A percentile compares a stretch with the other conserved stretches of the same genome.
Conservation (phyloP, 169 alveolate species). For the Eimeria tenella region DNA sequence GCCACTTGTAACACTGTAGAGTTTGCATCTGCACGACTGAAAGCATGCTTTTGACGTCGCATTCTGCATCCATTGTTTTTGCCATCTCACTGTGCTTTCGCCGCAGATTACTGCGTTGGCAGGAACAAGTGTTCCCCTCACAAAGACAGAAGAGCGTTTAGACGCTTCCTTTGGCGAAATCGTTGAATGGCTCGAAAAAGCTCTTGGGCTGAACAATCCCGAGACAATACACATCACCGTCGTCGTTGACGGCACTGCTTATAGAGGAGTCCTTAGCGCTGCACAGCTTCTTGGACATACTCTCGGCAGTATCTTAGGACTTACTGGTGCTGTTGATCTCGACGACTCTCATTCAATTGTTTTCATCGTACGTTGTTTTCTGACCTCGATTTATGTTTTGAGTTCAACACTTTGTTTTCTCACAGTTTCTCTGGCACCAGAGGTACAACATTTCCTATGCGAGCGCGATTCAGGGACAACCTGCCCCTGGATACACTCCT, state of each 20-base stretch:
- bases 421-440: background rate
- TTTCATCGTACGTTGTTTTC: conserved; percentile 10
- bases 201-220: conserved; percentile 1
- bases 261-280: conserved; percentile 27
- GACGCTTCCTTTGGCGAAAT: conserved; percentile 5
- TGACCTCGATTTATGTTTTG: too few relatives aligned
- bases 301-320: conserved; percentile 35
- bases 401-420: background rate
- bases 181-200: conserved; percentile 6
- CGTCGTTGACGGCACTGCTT: conserved; percentile 53
- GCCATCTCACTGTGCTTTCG: too few relatives aligned
- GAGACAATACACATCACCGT: background rate
- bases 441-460: background rate
- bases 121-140: conserved; percentile 52
- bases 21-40: too few relatives aligned
- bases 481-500: conserved; percentile 41
- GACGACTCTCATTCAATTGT: conserved; percentile 23
- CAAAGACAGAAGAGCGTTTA: background rate
- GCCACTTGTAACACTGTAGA: too few relatives aligned
- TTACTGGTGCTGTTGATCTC: conserved; percentile 41
- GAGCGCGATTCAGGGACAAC: conserved; percentile 36
- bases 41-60: too few relatives aligned
- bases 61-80: too few relatives aligned
- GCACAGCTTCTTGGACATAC: conserved; percentile 66
- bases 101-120: conserved; percentile 53